Evolutionary conservation across 768 basidiomycete species (phyloP), one percentile per base, ranked within the genome.

Genomic region (Xerocomellus intermedius): DNA sequence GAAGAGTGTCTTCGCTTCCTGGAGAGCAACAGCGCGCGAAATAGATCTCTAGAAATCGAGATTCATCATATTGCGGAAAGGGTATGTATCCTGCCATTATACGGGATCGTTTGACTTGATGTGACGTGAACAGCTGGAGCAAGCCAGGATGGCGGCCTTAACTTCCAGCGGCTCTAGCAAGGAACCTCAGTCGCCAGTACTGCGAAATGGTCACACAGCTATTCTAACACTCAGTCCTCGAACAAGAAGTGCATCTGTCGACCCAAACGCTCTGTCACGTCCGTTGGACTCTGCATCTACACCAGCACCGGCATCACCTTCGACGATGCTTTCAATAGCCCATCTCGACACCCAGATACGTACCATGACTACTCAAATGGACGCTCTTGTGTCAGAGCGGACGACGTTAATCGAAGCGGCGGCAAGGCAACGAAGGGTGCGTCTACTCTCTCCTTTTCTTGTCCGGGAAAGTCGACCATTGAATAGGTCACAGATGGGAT

Each of bases 21-120:
- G 22, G 74, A 76, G 47, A 61, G 64, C 42, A 76, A 73, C 28
- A 64, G 64, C 13, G 64, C 71, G 6, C 71, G 74, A 48, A 82
- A 83, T 58, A 72, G 71, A 44, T 65, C 69, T 7, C 60, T 83
- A 48, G 79, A 81, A 54, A 55, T 66, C 16, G 80, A 82, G 60
- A 73, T 82, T 41, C 72, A 72, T 53, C 56, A 60, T 44, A 71
- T 77, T 45, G 62, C 68, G 13, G 68, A 69, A 53, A 71, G 64
- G 61, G 79, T 78, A 46, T 17, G 74, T 35, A 10, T 41, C 7
- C 17, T 41, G 26, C 35, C 17, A 17, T 37, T 30, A 33, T 19
- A 32, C 28, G 4, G n/a, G 10, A 42, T 43, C 9, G 9, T 22
- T 32, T 13, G 8, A n/a, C 36, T 43, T 35, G 16, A 22, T 49